Conservation (phyloP, 2,329 filamentous ascomycete species). For the Pseudogymnoascus sp. region DNA sequence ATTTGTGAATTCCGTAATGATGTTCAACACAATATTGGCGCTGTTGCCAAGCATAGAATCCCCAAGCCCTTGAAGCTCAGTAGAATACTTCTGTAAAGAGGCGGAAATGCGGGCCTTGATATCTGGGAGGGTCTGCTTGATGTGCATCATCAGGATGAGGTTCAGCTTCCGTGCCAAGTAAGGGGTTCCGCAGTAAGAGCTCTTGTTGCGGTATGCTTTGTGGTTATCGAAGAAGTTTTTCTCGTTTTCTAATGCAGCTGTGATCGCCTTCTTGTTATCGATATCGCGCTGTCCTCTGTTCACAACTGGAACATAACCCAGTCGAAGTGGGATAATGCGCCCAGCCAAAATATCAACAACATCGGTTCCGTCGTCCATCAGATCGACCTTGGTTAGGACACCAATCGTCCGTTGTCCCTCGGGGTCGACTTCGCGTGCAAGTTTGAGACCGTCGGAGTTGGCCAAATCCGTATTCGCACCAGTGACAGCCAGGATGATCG, state of each 20-base stretch:
- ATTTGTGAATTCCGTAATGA: constrained; percentile 97
- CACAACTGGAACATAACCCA: constrained; percentile 96
- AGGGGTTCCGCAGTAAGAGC: constrained; percentile 94
- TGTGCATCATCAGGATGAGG: constrained; percentile 99
- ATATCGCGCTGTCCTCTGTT: constrained; percentile 98
- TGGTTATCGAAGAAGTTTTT: constrained; percentile 98
- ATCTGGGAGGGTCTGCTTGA: constrained; percentile 97
- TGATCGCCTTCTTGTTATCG: constrained; percentile 94
- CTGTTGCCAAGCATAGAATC: constrained; percentile 95
- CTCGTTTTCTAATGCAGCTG: constrained; percentile 83
- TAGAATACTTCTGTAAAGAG: constrained; percentile 83
- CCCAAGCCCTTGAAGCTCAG: constrained; percentile 75
- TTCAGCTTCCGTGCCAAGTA: constrained; percentile 96
- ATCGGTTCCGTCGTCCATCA: constrained; percentile 98
- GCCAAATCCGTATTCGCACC: constrained; percentile 96
- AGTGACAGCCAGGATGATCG: constrained; percentile 93
- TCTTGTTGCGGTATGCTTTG: constrained; percentile 98
- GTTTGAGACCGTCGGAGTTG: constrained; percentile 94
- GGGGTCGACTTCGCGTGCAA: constrained; percentile 92
- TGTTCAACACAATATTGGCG: constrained; percentile 93
- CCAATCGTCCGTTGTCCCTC: constrained; percentile 97
- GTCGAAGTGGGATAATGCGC: constrained; percentile 86
- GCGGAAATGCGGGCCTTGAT: constrained; percentile 96
- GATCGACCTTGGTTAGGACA: constrained; percentile 95
- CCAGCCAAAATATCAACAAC: constrained; percentile 98